Evolutionary conservation across 805 yeast genomes (phyloP).

Genomic region (Schwanniomyces pseudopolymorphus): DNA sequence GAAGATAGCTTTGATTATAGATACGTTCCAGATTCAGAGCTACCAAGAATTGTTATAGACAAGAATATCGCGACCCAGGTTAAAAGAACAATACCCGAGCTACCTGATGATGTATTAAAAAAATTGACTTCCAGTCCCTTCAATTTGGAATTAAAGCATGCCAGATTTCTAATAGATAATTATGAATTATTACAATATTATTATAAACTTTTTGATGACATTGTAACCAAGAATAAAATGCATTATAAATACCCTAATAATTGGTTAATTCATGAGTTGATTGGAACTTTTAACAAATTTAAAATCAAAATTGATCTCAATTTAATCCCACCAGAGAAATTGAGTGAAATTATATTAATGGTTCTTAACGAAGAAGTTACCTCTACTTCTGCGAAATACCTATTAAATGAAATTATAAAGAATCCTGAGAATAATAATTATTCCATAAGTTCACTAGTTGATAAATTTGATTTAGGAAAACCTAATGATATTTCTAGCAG

Average conservation of each 20-base stretch:
- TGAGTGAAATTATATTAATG: slow-evolving; percentile 56
- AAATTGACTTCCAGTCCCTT: slow-evolving; percentile 51
- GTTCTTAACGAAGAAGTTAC: slow-evolving; percentile 53
- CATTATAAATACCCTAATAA: slow-evolving; percentile 52
- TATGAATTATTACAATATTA: slow-evolving; percentile 54
- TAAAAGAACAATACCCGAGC: slow-evolving; percentile 44
- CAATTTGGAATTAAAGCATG: slow-evolving; percentile 66
- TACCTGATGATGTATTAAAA: slow-evolving; percentile 61
- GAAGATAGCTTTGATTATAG: slow-evolving; percentile 85
- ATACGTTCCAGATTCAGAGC: slow-evolving; percentile 92
- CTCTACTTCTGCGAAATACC: slow-evolving; percentile 62
- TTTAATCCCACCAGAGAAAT: slow-evolving; percentile 34
- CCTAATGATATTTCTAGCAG: slow-evolving; percentile 27
- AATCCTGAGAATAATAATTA: slow-evolving; percentile 36
- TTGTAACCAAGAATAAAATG: slow-evolving; percentile 17
- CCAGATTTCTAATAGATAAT: slow-evolving; percentile 61
- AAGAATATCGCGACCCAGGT: slow-evolving; percentile 43
- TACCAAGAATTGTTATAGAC: slow-evolving; percentile 58
- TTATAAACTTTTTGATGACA: slow-evolving; percentile 33
- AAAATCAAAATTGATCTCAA: slow-evolving; percentile 31
- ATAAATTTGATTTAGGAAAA: slow-evolving; percentile 48
- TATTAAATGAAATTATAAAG: slow-evolving; percentile 61
- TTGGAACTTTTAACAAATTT: slow-evolving; percentile 65
- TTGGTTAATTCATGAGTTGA: slow-evolving; percentile 80
- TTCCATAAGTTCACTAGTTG: slow-evolving; percentile 46